These are phyloP conservation scores for Pleurotus giganteus DNA, from an alignment of 768 basidiomycete genomes.

Conservation along the genomic window DNA sequence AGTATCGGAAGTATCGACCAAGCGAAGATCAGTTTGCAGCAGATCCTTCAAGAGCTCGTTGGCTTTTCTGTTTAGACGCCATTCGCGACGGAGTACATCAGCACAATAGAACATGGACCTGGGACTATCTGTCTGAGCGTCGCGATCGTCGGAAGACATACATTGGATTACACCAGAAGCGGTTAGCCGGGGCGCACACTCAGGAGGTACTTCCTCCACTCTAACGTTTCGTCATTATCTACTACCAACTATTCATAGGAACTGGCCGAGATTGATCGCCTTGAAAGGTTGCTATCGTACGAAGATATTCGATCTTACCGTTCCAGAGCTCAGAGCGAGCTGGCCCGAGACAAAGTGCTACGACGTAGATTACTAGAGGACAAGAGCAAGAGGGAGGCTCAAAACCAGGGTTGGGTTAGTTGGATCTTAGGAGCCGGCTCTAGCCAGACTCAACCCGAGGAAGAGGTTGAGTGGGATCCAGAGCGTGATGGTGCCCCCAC, in stretches of 20 bases:
- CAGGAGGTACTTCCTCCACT: not conserved
- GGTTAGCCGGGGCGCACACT: constrained; percentile 52
- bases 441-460: constrained; percentile 16
- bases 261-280: constrained; percentile 44
- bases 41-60: constrained; percentile 65
- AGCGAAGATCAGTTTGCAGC: constrained; percentile 52
- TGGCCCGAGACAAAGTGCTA: constrained; percentile 81
- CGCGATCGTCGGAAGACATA: constrained; percentile 86
- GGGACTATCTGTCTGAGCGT: constrained; percentile 86
- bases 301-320: constrained; percentile 98
- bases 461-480: constrained; percentile 5
- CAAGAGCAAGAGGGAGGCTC: constrained; percentile 45
- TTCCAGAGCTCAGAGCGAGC: constrained; percentile 85
- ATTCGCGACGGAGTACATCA: constrained; percentile 84
- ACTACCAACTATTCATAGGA: constrained; percentile 40
- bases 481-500: constrained; percentile 9
- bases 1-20: constrained; percentile 87
- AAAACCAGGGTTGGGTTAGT: constrained; percentile 57
- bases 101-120: constrained; percentile 82
- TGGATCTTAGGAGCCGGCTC: constrained; percentile 79
- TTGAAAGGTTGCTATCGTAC: constrained; percentile 85
- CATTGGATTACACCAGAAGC: constrained; percentile 81
- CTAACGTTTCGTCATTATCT: not conserved
- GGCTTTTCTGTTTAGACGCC: constrained; percentile 76
- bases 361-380: constrained; percentile 70